phyloP scores from a whole-genome alignment of 2,329 filamentous ascomycete genomes.

The Cordyceps militaris region DNA sequence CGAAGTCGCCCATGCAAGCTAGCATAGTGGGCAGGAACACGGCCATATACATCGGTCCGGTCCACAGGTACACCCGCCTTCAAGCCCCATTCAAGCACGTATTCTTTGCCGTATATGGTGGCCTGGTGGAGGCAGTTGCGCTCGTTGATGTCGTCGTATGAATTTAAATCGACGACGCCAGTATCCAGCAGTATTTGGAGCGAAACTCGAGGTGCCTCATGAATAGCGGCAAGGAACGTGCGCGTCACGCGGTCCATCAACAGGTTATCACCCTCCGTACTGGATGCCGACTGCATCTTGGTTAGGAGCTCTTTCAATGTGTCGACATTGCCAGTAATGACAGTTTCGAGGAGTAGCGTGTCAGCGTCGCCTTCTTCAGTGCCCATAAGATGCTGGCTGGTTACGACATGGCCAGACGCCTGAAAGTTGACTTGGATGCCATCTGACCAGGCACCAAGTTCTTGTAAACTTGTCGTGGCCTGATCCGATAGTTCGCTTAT shows the following conservation, averaged over 20 bases:
- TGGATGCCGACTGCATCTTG: conserved; percentile 53
- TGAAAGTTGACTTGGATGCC: conserved; percentile 88
- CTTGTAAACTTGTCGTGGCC: conserved; percentile 90
- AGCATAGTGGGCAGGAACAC: conserved; percentile 90
- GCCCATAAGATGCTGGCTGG: conserved; percentile 57
- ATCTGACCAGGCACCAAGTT: conserved; percentile 94
- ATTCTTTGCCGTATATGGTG: conserved; percentile 82
- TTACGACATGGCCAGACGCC: conserved; percentile 55
- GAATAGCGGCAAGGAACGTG: conserved; percentile 83
- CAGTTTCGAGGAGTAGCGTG: conserved; percentile 78
- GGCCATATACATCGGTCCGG: conserved; percentile 84
- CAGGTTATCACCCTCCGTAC: conserved; percentile 46
- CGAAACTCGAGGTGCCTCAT: conserved; percentile 72
- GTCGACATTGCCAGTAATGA: conserved; percentile 71
- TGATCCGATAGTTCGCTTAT: conserved; percentile 96
- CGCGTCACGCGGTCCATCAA: conserved; percentile 73
- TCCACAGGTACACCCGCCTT: conserved; percentile 67
- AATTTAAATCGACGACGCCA: conserved; percentile 78
- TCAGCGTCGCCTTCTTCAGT: conserved; percentile 88
- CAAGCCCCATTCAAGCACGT: conserved; percentile 72
- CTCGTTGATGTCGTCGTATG: conserved; percentile 96
- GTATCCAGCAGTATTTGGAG: conserved; percentile 73
- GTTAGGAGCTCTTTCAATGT: conserved; percentile 74
- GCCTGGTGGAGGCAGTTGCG: conserved; percentile 94
- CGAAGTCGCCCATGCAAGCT: conserved; percentile 87